A percentile compares a stretch with the other conserved stretches of the same genome.
phyloP scores from a whole-genome alignment of 805 yeast species.

The Vanderwaltozyma verrucispora region DNA sequence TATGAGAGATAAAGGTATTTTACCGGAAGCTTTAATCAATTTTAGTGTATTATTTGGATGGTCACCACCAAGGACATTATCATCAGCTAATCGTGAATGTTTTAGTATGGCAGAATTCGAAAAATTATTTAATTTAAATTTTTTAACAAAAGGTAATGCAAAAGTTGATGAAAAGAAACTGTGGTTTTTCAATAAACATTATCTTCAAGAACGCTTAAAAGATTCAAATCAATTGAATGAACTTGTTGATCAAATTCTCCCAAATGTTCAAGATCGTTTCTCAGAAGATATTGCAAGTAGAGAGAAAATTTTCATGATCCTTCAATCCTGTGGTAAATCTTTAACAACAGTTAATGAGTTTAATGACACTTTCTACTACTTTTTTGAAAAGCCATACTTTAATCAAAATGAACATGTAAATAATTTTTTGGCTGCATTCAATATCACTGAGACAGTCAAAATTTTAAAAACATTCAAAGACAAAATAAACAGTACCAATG shows the following conservation, averaged over 20 bases:
- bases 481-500: conserved; percentile 1
- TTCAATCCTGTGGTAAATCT: conserved; percentile 38
- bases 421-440: conserved; percentile 21
- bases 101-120: conserved; percentile 43
- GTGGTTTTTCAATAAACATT: conserved; percentile 64
- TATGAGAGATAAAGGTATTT: conserved; percentile 47
- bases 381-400: conserved; percentile 32
- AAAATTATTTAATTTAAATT: conserved; percentile 48
- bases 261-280: conserved; percentile 10
- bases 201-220: conserved; percentile 38
- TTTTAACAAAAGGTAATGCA: conserved; percentile 86
- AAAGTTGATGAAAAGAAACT: conserved; percentile 77
- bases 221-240: conserved; percentile 29
- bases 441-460: conserved; percentile 3
- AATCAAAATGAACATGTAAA: conserved; percentile 6
- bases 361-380: conserved; percentile 35
- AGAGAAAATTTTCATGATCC: conserved; percentile 31
- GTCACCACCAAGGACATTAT: conserved; percentile 63
- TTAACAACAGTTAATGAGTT: conserved; percentile 48
- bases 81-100: conserved; percentile 42
- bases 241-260: conserved; percentile 28
- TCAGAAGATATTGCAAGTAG: conserved; percentile 6
- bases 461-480: conserved; percentile 13
- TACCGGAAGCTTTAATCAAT: conserved; percentile 82
- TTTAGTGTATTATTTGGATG: conserved; percentile 90